Evolutionary conservation across 768 basidiomycete species (phyloP).

Genomic region (Punctularia strigosozonata): DNA sequence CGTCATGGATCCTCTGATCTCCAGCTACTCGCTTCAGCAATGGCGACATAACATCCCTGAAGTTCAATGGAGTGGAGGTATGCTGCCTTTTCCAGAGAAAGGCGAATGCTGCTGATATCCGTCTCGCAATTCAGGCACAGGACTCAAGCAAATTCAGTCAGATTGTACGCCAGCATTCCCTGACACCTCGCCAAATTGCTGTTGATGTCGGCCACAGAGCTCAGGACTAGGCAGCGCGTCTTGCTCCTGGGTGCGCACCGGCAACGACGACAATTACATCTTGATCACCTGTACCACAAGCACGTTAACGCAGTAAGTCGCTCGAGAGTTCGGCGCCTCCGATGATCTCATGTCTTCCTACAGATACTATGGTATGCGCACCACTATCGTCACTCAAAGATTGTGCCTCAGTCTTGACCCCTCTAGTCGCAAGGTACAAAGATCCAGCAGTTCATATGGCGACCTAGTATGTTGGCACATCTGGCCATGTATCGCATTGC

Average conservation of each 20-base stretch:
- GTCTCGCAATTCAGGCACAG: too few relatives aligned
- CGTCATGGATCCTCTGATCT: too few relatives aligned
- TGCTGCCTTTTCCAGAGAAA: too few relatives aligned
- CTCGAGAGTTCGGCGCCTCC: neutral
- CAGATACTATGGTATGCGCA: slow-evolving; percentile 38
- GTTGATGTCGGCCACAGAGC: too few relatives aligned
- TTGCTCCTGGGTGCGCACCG: slow-evolving; percentile 26
- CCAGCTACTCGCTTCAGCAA: too few relatives aligned
- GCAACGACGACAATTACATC: slow-evolving; percentile 14
- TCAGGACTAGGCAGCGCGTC: slow-evolving; percentile 34
- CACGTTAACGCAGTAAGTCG: neutral
- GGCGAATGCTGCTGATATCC: too few relatives aligned
- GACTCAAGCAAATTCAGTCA: too few relatives aligned
- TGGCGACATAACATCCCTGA: slow-evolving; percentile 34
- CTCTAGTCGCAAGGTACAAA: neutral
- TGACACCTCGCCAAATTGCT: too few relatives aligned
- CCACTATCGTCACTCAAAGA: too few relatives aligned
- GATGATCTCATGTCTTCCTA: slow-evolving; percentile 7
- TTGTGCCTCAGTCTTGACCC: too few relatives aligned
- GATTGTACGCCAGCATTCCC: too few relatives aligned
- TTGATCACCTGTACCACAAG: neutral
- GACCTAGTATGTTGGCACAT: neutral
- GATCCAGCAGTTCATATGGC: neutral
- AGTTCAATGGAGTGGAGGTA: slow-evolving; percentile 34
- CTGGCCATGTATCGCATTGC: neutral